Conservation (phyloP, 768 basidiomycete genomes). For the Vishniacozyma victoriae region DNA sequence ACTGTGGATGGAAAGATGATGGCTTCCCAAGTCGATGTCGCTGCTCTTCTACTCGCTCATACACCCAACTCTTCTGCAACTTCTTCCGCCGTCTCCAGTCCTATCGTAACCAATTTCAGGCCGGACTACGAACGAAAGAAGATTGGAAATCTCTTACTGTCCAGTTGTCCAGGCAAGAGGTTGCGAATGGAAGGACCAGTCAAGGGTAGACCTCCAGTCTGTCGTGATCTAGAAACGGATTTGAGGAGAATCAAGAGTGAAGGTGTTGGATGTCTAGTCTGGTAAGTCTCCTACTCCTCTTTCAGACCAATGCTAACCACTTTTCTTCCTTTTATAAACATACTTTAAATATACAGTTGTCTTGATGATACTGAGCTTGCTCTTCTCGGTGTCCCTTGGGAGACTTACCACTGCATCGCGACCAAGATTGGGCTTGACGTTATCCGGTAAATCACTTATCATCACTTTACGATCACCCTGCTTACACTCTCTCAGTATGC, state of each 20-base stretch:
- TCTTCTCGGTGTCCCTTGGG: conserved; percentile 81
- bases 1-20: conserved; percentile 9
- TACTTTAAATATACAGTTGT: conserved; percentile 54
- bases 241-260: conserved; percentile 65
- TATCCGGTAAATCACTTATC: conserved; percentile 55
- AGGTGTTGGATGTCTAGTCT: conserved; percentile 72
- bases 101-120: too few species aligned
- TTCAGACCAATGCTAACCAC: background rate
- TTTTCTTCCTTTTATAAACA: background rate
- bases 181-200: conserved; percentile 61
- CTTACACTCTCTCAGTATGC: conserved; percentile 55
- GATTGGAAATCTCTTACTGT: conserved; percentile 83
- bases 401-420: conserved; percentile 63
- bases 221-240: conserved; percentile 73
- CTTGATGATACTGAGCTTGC: conserved; percentile 77
- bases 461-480: background rate
- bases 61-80: background rate
- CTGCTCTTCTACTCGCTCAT: conserved; percentile 19
- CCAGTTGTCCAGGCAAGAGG: conserved; percentile 94
- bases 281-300: conserved; percentile 52
- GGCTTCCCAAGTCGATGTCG: conserved; percentile 27
- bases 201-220: conserved; percentile 73
- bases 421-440: conserved; percentile 66
- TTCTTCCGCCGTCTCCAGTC: background rate
- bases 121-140: too few species aligned